Evolutionary conservation across 2,329 filamentous ascomycete species (phyloP).

Genomic region (Neofusicoccum sp.): DNA sequence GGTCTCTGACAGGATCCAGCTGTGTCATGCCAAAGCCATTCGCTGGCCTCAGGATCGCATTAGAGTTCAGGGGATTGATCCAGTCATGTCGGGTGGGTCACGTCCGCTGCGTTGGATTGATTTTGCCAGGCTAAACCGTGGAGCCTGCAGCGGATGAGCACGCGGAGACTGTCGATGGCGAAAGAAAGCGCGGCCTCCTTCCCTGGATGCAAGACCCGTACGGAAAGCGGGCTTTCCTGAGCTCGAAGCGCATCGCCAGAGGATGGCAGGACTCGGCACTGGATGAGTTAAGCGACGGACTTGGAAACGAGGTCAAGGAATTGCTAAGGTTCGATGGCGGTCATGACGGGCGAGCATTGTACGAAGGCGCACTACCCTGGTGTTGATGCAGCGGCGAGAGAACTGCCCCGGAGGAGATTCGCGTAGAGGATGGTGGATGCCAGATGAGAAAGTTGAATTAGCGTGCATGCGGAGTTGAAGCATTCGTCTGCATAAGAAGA

Average conservation of each 20-base stretch:
- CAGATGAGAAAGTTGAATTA: neutral
- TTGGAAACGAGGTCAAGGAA: conserved; percentile 31
- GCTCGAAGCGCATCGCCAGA: conserved; percentile 40
- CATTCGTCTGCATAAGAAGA: too few relatives aligned
- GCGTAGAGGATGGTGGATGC: neutral
- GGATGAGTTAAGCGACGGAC: conserved; percentile 24
- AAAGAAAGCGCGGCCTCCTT: conserved; percentile 36
- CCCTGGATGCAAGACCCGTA: conserved; percentile 42
- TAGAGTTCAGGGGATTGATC: conserved; percentile 46
- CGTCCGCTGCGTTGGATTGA: neutral
- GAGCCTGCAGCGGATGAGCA: conserved; percentile 29
- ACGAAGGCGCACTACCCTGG: conserved; percentile 28
- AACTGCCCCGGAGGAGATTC: too few relatives aligned
- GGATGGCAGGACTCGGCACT: conserved; percentile 35
- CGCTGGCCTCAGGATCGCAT: conserved; percentile 42
- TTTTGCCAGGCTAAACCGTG: neutral
- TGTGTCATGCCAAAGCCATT: conserved; percentile 33
- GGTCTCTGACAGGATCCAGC: neutral
- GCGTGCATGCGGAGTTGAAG: too few relatives aligned
- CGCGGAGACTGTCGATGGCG: conserved; percentile 35
- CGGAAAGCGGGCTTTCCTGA: conserved; percentile 34
- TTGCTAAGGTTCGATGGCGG: conserved; percentile 26
- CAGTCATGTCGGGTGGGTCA: conserved; percentile 36
- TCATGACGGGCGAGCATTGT: conserved; percentile 11
- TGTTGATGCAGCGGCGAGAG: too few relatives aligned